Evolutionary conservation across 1,284 basidiomycete genomes (phyloP).

Genomic region (Leucoagaricus sp.): DNA sequence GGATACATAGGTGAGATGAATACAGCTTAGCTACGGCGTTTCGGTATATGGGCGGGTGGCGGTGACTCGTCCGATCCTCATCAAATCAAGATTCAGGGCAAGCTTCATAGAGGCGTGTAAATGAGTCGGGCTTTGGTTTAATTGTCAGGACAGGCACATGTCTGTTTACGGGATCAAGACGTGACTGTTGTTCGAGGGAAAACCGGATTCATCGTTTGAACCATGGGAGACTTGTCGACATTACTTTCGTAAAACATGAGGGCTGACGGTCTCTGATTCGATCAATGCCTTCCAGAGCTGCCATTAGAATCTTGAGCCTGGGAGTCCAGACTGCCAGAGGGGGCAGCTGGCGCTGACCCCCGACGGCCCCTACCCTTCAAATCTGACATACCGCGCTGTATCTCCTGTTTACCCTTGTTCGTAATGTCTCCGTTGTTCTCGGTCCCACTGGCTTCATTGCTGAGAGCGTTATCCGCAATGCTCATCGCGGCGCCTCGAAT

Average conservation of each 20-base stretch:
- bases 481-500: conserved; percentile 4
- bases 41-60: too few relatives aligned
- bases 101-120: too few relatives aligned
- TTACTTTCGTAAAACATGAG: conserved; percentile 50
- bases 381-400: conserved; percentile 6
- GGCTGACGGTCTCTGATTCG: conserved; percentile 47
- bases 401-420: not conserved
- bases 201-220: too few relatives aligned
- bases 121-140: too few relatives aligned
- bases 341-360: not conserved
- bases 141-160: too few relatives aligned
- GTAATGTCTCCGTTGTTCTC: not conserved
- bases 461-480: conserved; percentile 2
- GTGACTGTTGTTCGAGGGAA: too few relatives aligned
- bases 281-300: conserved; percentile 69
- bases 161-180: too few relatives aligned
- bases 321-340: not conserved
- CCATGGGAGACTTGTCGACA: not conserved
- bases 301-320: conserved; percentile 23
- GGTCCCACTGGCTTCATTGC: not conserved
- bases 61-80: too few relatives aligned
- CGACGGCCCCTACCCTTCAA: not conserved
- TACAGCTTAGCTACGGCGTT: too few relatives aligned
- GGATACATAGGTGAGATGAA: too few relatives aligned
- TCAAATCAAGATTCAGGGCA: too few relatives aligned